Conservation (phyloP, 495 filamentous ascomycete species). For the Xylaria longipes region DNA sequence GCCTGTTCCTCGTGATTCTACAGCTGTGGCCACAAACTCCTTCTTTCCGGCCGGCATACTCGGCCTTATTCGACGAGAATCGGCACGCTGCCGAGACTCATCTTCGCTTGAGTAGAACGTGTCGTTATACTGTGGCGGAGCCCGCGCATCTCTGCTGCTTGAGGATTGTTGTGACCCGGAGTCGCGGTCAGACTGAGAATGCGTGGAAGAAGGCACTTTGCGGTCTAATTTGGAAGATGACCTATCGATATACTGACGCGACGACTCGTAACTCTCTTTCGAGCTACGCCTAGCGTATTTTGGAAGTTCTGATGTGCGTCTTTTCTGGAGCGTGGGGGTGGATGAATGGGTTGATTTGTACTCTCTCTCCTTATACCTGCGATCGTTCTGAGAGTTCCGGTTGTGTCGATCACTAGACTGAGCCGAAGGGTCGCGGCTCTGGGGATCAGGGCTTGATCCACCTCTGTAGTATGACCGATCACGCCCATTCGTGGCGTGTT, state of each 20-base stretch:
- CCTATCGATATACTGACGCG: constrained; percentile 24
- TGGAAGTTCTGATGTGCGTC: constrained; percentile 35
- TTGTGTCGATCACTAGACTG: constrained; percentile 32
- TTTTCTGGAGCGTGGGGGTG: constrained; percentile 38
- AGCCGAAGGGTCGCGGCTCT: constrained; percentile 35
- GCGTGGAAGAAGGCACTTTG: constrained; percentile 15
- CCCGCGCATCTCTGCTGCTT: constrained; percentile 25
- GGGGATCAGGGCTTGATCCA: constrained; percentile 29
- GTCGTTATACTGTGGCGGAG: constrained; percentile 29
- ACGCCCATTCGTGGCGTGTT: constrained; percentile 43
- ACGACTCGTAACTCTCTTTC: constrained; percentile 28
- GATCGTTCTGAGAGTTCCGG: constrained; percentile 32
- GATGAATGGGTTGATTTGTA: constrained; percentile 24
- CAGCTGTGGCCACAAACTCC: constrained; percentile 21
- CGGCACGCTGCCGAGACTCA: constrained; percentile 23
- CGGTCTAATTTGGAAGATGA: constrained; percentile 29
- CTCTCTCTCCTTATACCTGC: constrained; percentile 33
- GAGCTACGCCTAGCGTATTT: constrained; percentile 28
- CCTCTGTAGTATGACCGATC: constrained; percentile 50
- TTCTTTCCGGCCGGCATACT: constrained; percentile 13
- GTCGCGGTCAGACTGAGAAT: constrained; percentile 33
- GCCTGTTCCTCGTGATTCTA: constrained; percentile 28
- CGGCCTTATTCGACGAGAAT: constrained; percentile 30
- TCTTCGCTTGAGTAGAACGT: constrained; percentile 40
- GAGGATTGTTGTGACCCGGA: constrained; percentile 30